A percentile compares a stretch with the other conserved stretches of the same genome.
These are phyloP conservation scores for Metroxylon sagu DNA, from an alignment of 176 grass and related monocot species.

Conservation along the genomic window DNA sequence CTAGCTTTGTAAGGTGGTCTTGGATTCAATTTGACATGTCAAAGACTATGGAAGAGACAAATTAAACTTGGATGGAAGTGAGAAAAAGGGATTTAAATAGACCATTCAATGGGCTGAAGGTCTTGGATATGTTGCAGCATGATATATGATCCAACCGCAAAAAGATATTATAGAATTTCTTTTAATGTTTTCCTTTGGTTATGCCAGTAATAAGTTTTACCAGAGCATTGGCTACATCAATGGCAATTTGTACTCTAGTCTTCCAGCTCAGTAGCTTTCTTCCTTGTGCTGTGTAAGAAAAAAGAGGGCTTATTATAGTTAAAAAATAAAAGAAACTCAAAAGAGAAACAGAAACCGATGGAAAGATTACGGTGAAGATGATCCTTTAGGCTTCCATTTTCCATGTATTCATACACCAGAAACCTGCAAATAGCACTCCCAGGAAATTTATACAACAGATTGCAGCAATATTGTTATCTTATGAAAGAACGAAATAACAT, in stretches of 20 bases:
- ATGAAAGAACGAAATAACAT: background rate
- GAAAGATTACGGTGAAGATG: constrained; percentile 71
- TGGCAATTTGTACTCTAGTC: constrained; percentile 70
- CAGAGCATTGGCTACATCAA: constrained; percentile 90
- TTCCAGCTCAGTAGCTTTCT: constrained; percentile 67
- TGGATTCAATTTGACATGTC: too few species aligned
- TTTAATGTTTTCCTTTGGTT: background rate
- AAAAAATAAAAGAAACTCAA: constrained; percentile 9
- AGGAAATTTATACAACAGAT: background rate
- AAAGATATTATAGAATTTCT: background rate
- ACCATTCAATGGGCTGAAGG: too few species aligned
- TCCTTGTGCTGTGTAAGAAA: constrained; percentile 45
- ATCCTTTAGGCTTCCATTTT: constrained; percentile 94
- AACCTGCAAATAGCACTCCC: constrained; percentile 37
- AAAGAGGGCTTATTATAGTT: background rate
- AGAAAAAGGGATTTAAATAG: too few species aligned
- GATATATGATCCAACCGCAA: background rate
- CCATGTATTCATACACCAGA: constrained; percentile 97
- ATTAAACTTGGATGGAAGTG: too few species aligned
- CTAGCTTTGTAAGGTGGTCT: too few species aligned
- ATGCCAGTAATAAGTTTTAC: constrained; percentile 30
- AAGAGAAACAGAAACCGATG: constrained; percentile 3
- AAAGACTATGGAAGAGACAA: too few species aligned
- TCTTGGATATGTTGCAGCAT: background rate
- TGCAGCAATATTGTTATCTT: background rate